phyloP scores from a whole-genome alignment of 352 stramenopile genomes.

The Phytopythium ostracodes region DNA sequence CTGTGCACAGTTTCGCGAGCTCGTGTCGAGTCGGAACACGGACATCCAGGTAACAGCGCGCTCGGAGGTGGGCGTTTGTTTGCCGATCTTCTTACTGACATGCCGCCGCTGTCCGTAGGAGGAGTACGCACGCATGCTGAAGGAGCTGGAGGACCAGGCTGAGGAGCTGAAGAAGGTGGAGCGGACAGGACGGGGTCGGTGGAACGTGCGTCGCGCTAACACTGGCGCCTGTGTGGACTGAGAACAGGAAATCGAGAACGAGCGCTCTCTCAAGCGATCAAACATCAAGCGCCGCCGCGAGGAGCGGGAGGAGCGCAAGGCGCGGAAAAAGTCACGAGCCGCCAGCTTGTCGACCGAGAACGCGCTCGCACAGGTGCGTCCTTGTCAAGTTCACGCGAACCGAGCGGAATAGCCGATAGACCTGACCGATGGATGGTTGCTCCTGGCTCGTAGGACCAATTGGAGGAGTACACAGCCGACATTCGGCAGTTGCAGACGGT shows the following conservation, averaged over 20 bases:
- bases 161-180: slow-evolving; percentile 27
- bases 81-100: not conserved
- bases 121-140: slow-evolving; percentile 70
- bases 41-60: slow-evolving; percentile 37
- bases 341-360: slow-evolving; percentile 25
- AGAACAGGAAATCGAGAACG: slow-evolving; percentile 42
- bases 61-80: not conserved
- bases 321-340: slow-evolving; percentile 27
- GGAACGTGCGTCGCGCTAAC: not conserved
- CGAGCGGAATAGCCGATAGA: not conserved
- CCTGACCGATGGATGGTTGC: not conserved
- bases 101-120: slow-evolving; percentile 15
- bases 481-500: slow-evolving; percentile 51
- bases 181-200: not conserved
- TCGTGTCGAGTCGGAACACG: slow-evolving; percentile 64
- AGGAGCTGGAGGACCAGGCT: slow-evolving; percentile 64
- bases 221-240: no score
- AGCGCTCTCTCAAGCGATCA: slow-evolving; percentile 17
- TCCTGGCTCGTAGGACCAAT: slow-evolving; percentile 13
- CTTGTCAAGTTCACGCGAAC: not conserved
- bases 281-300: slow-evolving; percentile 30
- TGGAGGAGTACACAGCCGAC: slow-evolving; percentile 41
- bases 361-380: slow-evolving; percentile 21
- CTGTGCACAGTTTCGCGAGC: slow-evolving; percentile 42
- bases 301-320: slow-evolving; percentile 19